Percentiles rank a stretch among this genome's conserved stretches.
These are phyloP conservation scores for Debaryomyces udenii DNA, from an alignment of 1,139 yeast species.

Conservation along the genomic window DNA sequence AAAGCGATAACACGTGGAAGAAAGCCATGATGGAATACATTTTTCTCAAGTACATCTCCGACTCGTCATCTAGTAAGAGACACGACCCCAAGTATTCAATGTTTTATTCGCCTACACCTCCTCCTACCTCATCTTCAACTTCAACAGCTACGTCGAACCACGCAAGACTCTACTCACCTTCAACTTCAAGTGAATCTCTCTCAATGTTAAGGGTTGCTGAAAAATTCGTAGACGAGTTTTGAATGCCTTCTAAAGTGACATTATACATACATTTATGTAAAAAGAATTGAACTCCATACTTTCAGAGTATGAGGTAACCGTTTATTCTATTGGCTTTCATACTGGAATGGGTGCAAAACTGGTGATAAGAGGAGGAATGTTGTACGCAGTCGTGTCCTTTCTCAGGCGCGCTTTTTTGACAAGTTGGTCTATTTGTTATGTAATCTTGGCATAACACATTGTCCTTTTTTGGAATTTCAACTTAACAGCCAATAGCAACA, in stretches of 20 bases:
- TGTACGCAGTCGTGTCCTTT: too few relatives aligned
- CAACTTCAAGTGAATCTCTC: not conserved
- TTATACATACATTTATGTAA: not conserved
- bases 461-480: not conserved
- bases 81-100: constrained; percentile 10
- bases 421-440: constrained; percentile 1
- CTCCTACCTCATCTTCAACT: constrained; percentile 1
- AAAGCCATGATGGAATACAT: constrained; percentile 15
- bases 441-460: not conserved
- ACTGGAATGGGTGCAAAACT: too few relatives aligned
- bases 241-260: not conserved
- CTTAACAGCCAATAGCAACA: not conserved
- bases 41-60: constrained; percentile 6
- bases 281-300: too few relatives aligned
- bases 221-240: constrained; percentile 27
- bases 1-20: constrained; percentile 9
- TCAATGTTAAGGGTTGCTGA: constrained; percentile 20
- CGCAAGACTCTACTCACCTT: not conserved
- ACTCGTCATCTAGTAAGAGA: constrained; percentile 1
- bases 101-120: constrained; percentile 14
- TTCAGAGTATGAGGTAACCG: too few relatives aligned
- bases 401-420: too few relatives aligned
- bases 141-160: not conserved
- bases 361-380: too few relatives aligned
- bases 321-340: too few relatives aligned